Evolutionary conservation across 1,139 yeast genomes (phyloP).

Genomic region (Protomyces inouyei): DNA sequence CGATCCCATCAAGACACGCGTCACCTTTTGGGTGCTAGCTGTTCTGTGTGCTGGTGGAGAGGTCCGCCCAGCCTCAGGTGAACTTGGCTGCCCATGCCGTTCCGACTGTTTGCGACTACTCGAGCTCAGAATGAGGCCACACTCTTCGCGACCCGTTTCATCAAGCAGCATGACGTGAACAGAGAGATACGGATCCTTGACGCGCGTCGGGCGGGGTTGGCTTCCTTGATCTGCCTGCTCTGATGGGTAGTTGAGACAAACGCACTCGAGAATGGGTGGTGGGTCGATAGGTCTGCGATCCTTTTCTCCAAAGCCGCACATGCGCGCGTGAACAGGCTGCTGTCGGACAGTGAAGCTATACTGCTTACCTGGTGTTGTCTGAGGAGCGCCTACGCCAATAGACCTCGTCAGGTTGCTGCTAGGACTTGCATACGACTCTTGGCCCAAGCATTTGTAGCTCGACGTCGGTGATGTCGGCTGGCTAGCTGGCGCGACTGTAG

Average conservation of each 20-base stretch:
- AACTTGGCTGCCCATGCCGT: neutral
- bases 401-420: neutral
- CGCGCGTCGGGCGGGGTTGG: neutral
- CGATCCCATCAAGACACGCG: slow-evolving; percentile 24
- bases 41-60: neutral
- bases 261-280: slow-evolving; percentile 19
- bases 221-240: neutral
- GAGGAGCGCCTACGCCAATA: neutral
- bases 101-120: neutral
- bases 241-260: neutral
- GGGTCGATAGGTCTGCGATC: slow-evolving; percentile 26
- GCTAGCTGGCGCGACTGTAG: no score
- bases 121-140: slow-evolving; percentile 8
- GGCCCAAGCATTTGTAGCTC: no score
- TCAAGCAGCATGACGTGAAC: slow-evolving; percentile 16
- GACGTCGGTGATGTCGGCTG: no score
- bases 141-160: slow-evolving; percentile 1
- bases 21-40: neutral
- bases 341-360: neutral
- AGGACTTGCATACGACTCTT: neutral
- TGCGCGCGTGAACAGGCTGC: slow-evolving; percentile 25
- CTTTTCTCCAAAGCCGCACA: slow-evolving; percentile 28
- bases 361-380: neutral
- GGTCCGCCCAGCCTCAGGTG: neutral
- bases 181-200: slow-evolving; percentile 6